A percentile compares a stretch with the other conserved stretches of the same genome.
Evolutionary conservation across 371 early-diverging fungal genomes (phyloP).

Genomic region (Mortierella sp.): DNA sequence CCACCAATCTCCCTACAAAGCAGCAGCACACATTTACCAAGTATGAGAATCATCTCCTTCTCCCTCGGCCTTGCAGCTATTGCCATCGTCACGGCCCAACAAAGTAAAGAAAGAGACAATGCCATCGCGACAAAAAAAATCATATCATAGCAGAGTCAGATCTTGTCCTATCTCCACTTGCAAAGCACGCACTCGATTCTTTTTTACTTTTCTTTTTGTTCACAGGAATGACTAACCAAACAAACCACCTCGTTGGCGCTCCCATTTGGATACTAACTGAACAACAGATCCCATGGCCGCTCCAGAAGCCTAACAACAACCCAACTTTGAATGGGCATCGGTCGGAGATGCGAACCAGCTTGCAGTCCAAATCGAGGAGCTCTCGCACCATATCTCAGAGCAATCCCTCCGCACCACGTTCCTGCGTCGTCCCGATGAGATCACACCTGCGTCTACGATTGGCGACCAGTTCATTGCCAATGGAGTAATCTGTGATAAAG

Average conservation of each 20-base stretch:
- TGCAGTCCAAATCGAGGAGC: conserved; percentile 1
- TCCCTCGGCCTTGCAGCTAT: conserved; percentile 25
- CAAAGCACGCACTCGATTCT: background rate
- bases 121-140: background rate
- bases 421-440: conserved; percentile 3
- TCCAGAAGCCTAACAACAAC: background rate
- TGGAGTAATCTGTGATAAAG: background rate
- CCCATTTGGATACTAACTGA: background rate
- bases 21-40: background rate
- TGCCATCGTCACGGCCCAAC: conserved; percentile 22
- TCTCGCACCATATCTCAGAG: conserved; percentile 11
- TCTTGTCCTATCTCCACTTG: too few species aligned
- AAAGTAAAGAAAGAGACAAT: conserved; percentile 18
- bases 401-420: conserved; percentile 16
- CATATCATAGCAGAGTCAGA: too few species aligned
- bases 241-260: too few species aligned
- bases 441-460: background rate
- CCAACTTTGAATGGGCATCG: conserved; percentile 14
- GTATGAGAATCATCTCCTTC: conserved; percentile 25
- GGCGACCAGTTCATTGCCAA: conserved; percentile 7
- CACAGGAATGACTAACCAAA: too few species aligned
- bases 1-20: background rate
- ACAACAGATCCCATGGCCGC: conserved; percentile 25
- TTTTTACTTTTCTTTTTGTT: too few species aligned
- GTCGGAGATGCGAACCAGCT: background rate